phyloP scores from a whole-genome alignment of 345 rosid species.

The Chamaenerion angustifolium region DNA sequence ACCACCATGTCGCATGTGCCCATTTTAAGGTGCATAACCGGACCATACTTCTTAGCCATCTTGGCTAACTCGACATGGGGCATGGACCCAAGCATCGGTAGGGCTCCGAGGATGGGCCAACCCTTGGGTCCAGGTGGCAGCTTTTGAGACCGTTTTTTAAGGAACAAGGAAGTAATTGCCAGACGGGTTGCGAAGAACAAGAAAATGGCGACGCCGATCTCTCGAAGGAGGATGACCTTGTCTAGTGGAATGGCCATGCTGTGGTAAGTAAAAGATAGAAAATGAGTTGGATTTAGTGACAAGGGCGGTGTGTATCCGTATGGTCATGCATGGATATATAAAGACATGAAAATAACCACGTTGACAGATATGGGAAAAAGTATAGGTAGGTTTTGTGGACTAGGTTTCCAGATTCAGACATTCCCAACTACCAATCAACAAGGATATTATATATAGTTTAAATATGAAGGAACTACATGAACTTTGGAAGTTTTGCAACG shows the following conservation, averaged over 20 bases:
- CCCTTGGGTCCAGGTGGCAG: conserved; percentile 43
- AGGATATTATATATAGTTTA: no score
- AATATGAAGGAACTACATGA: no score
- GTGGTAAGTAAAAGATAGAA: no score
- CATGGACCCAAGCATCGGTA: conserved; percentile 40
- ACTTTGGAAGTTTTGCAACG: no score
- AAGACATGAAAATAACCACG: no score
- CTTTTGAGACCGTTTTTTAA: background rate
- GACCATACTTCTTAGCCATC: conserved; percentile 41
- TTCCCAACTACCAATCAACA: no score
- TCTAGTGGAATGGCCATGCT: background rate
- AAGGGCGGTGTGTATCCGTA: no score
- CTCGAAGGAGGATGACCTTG: conserved; percentile 13
- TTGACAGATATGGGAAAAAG: no score
- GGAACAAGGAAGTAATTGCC: conserved; percentile 12
- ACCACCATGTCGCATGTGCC: conserved; percentile 39
- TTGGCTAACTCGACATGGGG: conserved; percentile 40
- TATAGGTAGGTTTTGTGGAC: no score
- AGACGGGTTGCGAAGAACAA: conserved; percentile 22
- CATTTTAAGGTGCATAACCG: conserved; percentile 37
- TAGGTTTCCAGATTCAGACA: no score
- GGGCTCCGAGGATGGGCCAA: conserved; percentile 43
- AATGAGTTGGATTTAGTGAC: no score
- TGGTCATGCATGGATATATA: no score
- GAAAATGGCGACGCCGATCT: conserved; percentile 8